phyloP scores from a whole-genome alignment of 768 basidiomycete genomes.

The Cyathus striatus region DNA sequence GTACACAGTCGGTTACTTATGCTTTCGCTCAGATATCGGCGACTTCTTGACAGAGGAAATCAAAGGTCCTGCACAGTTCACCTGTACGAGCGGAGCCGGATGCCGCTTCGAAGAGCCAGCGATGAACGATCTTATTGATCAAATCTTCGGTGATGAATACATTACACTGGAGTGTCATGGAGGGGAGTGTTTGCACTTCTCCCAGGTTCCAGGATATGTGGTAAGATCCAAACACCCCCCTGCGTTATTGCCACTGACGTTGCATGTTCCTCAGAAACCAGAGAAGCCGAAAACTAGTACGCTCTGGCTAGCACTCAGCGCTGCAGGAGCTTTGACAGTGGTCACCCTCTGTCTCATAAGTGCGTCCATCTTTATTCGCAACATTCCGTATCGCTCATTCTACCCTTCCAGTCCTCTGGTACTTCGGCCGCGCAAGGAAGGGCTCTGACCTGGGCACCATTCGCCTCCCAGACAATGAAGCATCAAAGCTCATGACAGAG shows the following conservation, averaged over 20 bases:
- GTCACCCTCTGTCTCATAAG: constrained; percentile 66
- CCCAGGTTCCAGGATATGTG: constrained; percentile 90
- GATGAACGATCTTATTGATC: constrained; percentile 93
- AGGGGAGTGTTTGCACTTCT: constrained; percentile 92
- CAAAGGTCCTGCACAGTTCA: constrained; percentile 85
- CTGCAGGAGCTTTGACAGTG: constrained; percentile 69
- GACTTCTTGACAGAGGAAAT: constrained; percentile 91
- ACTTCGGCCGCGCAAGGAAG: constrained; percentile 70
- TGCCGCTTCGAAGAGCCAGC: constrained; percentile 94
- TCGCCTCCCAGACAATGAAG: constrained; percentile 76
- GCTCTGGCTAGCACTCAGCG: constrained; percentile 78
- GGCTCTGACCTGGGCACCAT: constrained; percentile 68
- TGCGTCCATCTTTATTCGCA: constrained; percentile 16
- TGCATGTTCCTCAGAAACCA: constrained; percentile 52
- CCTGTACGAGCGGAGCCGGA: constrained; percentile 62
- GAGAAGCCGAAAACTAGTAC: constrained; percentile 80
- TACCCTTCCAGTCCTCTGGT: constrained; percentile 67
- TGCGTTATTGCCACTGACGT: too few relatives aligned
- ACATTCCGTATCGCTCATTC: background rate
- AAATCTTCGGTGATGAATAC: constrained; percentile 87
- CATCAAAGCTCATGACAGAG: constrained; percentile 83
- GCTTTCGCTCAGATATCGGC: constrained; percentile 63
- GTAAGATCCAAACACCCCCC: constrained; percentile 43
- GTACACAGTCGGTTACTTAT: background rate
- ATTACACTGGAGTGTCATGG: constrained; percentile 85